These are phyloP conservation scores for Chaetomidium leptoderma DNA, from an alignment of 495 filamentous ascomycete species.

Conservation along the genomic window DNA sequence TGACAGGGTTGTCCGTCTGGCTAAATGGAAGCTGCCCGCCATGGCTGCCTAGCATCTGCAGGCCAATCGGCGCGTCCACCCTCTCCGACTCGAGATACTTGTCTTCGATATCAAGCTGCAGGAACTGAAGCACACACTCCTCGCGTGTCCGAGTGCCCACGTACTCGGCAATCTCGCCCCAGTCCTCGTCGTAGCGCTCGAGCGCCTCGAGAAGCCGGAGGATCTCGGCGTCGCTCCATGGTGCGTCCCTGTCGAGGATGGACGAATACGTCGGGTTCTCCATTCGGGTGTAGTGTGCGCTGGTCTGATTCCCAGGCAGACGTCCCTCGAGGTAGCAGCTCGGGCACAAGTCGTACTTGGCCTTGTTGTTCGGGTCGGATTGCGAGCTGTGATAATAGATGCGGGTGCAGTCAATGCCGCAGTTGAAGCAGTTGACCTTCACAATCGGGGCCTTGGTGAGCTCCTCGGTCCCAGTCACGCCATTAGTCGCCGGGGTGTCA, in stretches of 20 bases:
- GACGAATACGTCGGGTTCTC: slow-evolving; percentile 77
- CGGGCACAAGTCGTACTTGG: slow-evolving; percentile 81
- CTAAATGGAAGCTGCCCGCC: slow-evolving; percentile 77
- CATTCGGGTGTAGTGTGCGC: slow-evolving; percentile 74
- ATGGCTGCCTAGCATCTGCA: slow-evolving; percentile 58
- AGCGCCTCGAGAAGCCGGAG: slow-evolving; percentile 81
- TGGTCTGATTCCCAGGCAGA: slow-evolving; percentile 67
- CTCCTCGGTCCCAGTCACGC: slow-evolving; percentile 48
- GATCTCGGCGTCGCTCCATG: slow-evolving; percentile 86
- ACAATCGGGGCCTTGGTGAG: slow-evolving; percentile 53
- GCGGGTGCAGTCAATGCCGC: slow-evolving; percentile 87
- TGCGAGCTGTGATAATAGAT: slow-evolving; percentile 81
- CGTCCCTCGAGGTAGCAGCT: slow-evolving; percentile 80
- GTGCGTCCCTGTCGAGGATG: slow-evolving; percentile 71
- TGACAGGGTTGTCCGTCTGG: slow-evolving; percentile 87
- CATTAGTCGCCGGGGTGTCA: slow-evolving; percentile 58
- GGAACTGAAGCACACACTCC: slow-evolving; percentile 93
- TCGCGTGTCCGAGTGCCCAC: slow-evolving; percentile 89
- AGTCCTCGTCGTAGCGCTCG: slow-evolving; percentile 90
- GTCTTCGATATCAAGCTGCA: slow-evolving; percentile 86
- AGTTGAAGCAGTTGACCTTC: slow-evolving; percentile 76
- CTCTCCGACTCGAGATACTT: slow-evolving; percentile 78
- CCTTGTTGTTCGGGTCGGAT: slow-evolving; percentile 53
- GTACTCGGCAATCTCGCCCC: slow-evolving; percentile 85
- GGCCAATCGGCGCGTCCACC: slow-evolving; percentile 51